Evolutionary conservation across 345 rosid species (phyloP).

Genomic region (Corchorus capsularis): DNA sequence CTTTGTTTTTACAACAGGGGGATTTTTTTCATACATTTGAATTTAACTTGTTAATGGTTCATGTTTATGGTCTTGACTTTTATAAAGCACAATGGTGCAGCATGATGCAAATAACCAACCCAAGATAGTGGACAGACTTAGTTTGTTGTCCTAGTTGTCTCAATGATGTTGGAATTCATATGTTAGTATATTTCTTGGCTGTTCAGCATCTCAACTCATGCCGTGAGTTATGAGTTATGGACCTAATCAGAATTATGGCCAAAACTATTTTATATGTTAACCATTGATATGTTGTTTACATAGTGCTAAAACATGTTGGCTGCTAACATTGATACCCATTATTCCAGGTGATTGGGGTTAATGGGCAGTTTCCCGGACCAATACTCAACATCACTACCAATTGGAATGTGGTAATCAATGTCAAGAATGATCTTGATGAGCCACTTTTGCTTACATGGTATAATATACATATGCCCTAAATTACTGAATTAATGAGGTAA

Average conservation of each 20-base stretch:
- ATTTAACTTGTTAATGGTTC: neutral
- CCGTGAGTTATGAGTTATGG: constrained; percentile 4
- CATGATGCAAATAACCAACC: neutral
- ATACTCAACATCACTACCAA: constrained; percentile 69
- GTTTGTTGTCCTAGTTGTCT: neutral
- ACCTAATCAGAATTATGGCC: neutral
- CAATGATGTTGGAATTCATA: constrained; percentile 4
- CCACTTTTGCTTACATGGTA: constrained; percentile 83
- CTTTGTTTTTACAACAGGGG: neutral
- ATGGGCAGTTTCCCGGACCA: constrained; percentile 78
- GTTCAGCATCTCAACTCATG: neutral
- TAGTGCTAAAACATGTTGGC: neutral
- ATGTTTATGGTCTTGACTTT: neutral
- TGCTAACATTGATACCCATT: neutral
- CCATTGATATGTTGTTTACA: neutral
- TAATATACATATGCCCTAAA: neutral
- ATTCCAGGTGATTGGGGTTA: constrained; percentile 66
- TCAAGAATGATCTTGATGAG: constrained; percentile 72
- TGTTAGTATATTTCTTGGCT: constrained; percentile 6
- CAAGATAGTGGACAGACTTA: neutral
- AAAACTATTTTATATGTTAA: neutral
- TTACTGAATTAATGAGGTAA: neutral
- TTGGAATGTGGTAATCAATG: constrained; percentile 71
- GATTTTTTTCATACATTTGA: neutral
- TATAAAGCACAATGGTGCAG: neutral